Evolutionary conservation across 805 yeast species (phyloP), one percentile per base, ranked within the genome.

Genomic region (Brettanomyces anomalus): DNA sequence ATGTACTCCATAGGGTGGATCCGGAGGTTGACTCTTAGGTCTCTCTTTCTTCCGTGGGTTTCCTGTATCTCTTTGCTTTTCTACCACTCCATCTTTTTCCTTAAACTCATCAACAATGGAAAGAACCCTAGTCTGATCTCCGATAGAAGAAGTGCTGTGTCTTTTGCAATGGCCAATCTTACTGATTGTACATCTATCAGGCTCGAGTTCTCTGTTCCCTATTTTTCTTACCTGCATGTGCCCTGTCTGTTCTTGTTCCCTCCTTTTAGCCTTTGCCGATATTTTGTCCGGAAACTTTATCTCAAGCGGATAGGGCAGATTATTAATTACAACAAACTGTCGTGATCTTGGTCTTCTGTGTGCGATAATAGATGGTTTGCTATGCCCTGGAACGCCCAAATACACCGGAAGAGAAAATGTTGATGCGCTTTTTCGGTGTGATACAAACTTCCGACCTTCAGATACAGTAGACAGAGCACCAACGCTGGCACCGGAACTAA

Each of bases 241-340:
- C 10, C 15, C n/a, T 8, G 3, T 8, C 18, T 39, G 33, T 36
- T 38, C 14, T 36, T 39, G 40, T 36, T 45, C 3, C 42, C 41
- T 19, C 39, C 40, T 11, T 39, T 32, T 4, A 14, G 34, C 34
- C 7, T 16, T n/a, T 6, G 15, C 3, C 6, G 61, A 50, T 10
- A 59, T 56, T 43, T 59, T 59, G 19, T 49, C 45, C 0, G 64
- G 64, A 28, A 59, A 58, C 2, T 46, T 49, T 14, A 59, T 47
- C 31, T 52, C 53, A 8, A 48, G 33, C 5, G 64, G 64, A 43
- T 49, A 59, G 3, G 64, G 64, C 5, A 58, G 38, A 4, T 55
- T 57, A 36, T 59, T 47, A 17, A 58, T 44, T 38, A 57, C 43
- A 13, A 58, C 43, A 34, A 50, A 56, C 15, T 47, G 48, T 11